Percentiles rank a stretch among this genome's conserved stretches.
phyloP scores from a whole-genome alignment of 108 stramenopile genomes.

The Skeletonema grethae region DNA sequence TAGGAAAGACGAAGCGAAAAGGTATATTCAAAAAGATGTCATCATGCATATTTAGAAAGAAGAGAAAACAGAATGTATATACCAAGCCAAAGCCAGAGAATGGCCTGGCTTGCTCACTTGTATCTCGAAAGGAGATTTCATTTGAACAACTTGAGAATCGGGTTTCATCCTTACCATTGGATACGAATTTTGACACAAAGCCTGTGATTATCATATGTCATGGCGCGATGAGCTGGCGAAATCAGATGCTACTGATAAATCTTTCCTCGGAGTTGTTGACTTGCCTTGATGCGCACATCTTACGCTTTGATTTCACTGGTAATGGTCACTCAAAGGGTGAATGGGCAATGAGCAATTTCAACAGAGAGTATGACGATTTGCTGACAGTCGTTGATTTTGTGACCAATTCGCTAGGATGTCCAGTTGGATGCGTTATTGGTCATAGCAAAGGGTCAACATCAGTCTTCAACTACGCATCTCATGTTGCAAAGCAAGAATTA shows the following conservation, averaged over 20 bases:
- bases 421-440: constrained; percentile 35
- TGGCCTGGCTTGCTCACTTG: not conserved
- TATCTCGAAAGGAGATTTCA: not conserved
- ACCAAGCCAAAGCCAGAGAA: not conserved
- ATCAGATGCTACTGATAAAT: constrained; percentile 45
- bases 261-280: constrained; percentile 27
- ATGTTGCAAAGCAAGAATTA: constrained; percentile 10
- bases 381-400: constrained; percentile 31
- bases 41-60: not conserved
- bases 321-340: constrained; percentile 46
- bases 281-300: constrained; percentile 21
- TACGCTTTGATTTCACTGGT: constrained; percentile 54
- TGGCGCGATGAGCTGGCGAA: constrained; percentile 45
- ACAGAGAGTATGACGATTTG: constrained; percentile 30
- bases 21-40: not conserved
- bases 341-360: constrained; percentile 22
- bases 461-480: constrained; percentile 30
- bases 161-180: not conserved
- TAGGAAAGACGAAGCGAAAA: constrained; percentile 1
- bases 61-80: not conserved
- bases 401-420: constrained; percentile 21
- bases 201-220: constrained; percentile 50
- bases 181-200: constrained; percentile 10
- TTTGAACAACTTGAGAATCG: constrained; percentile 3
- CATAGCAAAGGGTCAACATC: constrained; percentile 40